Percentiles rank a stretch among this genome's conserved stretches.
phyloP scores from a whole-genome alignment of 202 grass and related monocot genomes.

The Carex arenaria region DNA sequence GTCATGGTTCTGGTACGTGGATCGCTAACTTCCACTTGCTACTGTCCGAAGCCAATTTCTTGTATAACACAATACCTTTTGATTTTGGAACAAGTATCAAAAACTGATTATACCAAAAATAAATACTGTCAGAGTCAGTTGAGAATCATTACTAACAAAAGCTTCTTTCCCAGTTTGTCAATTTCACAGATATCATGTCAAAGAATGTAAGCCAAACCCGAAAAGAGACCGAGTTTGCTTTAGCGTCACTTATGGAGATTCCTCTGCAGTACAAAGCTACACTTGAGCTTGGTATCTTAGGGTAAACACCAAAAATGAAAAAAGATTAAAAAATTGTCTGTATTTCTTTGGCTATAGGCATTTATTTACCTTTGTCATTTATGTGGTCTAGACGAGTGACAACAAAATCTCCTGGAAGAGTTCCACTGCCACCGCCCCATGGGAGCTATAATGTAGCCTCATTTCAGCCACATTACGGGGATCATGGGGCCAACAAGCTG shows the following conservation, averaged over 20 bases:
- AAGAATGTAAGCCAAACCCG: slow-evolving; percentile 55
- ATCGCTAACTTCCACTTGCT: no score
- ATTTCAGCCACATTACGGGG: slow-evolving; percentile 32
- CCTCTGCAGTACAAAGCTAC: slow-evolving; percentile 94
- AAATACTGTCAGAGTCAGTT: background rate
- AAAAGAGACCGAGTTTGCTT: slow-evolving; percentile 89
- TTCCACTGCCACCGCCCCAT: slow-evolving; percentile 68
- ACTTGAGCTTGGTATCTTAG: slow-evolving; percentile 77
- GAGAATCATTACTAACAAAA: background rate
- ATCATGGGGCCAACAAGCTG: slow-evolving; percentile 23
- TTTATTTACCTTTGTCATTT: slow-evolving; percentile 21
- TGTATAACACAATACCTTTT: background rate
- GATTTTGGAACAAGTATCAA: background rate
- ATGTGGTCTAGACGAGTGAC: slow-evolving; percentile 41
- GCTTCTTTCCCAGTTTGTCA: slow-evolving; percentile 69
- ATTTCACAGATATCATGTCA: slow-evolving; percentile 86
- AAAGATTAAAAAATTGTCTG: background rate
- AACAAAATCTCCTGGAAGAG: slow-evolving; percentile 47
- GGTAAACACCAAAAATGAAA: slow-evolving; percentile 35
- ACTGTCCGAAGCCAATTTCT: no score
- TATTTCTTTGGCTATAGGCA: background rate
- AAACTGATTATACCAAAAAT: background rate
- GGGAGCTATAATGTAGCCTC: slow-evolving; percentile 49
- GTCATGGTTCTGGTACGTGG: no score
- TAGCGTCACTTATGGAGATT: slow-evolving; percentile 94